Conservation (phyloP, 2,329 filamentous ascomycete genomes). For the Aspergillus neotritici region DNA sequence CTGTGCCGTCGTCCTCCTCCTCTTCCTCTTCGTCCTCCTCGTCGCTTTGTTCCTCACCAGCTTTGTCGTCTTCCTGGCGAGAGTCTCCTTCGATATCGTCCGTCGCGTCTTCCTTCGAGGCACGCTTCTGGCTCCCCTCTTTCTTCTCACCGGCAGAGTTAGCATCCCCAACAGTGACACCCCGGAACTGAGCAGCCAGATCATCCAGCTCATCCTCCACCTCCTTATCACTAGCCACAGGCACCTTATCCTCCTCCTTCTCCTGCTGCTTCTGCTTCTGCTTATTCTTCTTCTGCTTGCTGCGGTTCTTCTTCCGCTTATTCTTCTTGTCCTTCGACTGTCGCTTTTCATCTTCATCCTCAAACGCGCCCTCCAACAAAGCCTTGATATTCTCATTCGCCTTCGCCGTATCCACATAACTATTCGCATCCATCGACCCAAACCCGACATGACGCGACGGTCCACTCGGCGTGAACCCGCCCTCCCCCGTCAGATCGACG, state of each 20-base stretch:
- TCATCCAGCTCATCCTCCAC: slow-evolving; percentile 36
- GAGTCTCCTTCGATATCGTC: slow-evolving; percentile 33
- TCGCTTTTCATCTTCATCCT: slow-evolving; percentile 45
- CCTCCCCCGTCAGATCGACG: slow-evolving; percentile 46
- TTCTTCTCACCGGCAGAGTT: slow-evolving; percentile 28
- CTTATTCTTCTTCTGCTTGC: slow-evolving; percentile 10
- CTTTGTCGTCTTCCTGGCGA: slow-evolving; percentile 27
- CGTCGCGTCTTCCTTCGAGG: slow-evolving; percentile 48
- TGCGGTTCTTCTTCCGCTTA: slow-evolving; percentile 20
- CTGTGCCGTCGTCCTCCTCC: slow-evolving; percentile 55
- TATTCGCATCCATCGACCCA: slow-evolving; percentile 50
- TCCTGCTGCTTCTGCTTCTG: slow-evolving; percentile 18
- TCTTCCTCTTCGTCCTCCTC: slow-evolving; percentile 44
- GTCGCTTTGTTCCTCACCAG: slow-evolving; percentile 28
- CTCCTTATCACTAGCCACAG: slow-evolving; percentile 13
- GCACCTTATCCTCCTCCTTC: slow-evolving; percentile 16
- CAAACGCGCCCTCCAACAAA: slow-evolving; percentile 46
- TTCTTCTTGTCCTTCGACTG: slow-evolving; percentile 36
- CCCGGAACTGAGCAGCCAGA: slow-evolving; percentile 40
- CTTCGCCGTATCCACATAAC: slow-evolving; percentile 45
- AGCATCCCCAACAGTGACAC: slow-evolving; percentile 36
- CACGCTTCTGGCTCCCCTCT: slow-evolving; percentile 40
- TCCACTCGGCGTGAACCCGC: slow-evolving; percentile 46
- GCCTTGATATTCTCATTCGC: slow-evolving; percentile 50
- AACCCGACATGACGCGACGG: slow-evolving; percentile 45